Evolutionary conservation across 768 basidiomycete species (phyloP), one percentile per base, ranked within the genome.

Genomic region (Epithele typhae): DNA sequence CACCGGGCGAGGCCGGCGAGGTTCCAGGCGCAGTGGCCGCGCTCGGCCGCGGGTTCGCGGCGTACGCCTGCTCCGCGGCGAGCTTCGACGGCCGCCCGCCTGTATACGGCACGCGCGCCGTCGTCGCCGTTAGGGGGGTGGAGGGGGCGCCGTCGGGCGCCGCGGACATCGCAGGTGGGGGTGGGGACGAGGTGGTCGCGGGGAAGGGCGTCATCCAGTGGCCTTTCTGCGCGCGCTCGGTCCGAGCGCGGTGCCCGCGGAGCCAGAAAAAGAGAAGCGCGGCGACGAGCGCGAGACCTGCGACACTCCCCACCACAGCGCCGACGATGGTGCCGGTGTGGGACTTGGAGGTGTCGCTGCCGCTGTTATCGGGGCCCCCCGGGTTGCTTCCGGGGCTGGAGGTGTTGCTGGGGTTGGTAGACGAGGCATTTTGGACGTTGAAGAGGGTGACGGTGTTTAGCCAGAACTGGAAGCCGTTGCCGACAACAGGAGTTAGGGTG

Each of bases 401-500:
- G n/a, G n/a, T n/a, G n/a, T n/a, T n/a, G n/a, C n/a, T 36, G 9
- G 35, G 7, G 35, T 19, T 36, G 6, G 12, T 14, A 36, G 15
- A 36, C 35, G 12, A 36, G 35, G 12, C 7, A n/a, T 14, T n/a
- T 7, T n/a, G 6, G 8, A 9, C 9, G 8, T 36, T 36, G 35
- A 36, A 27, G 12, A 51, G 3, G 10, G 52, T 45, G 47, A 61
- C n/a, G 48, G 52, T 25, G 44, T 54, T 55, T 14, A 55, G 33
- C 46, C 51, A 52, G 33, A 61, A 51, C 37, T 56, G 53, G 40
- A 44, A 21, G 4, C 48, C 50, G 14, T 67, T 59, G 27, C 76
- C 78, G 46, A 76, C 74, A 25, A 67, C 67, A 56, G 88, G 87
- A 23, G 59, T 63, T 22, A 91, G 63, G 9, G 68, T 57, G 15